These are phyloP conservation scores for Bipolaris bicolor DNA, from an alignment of 2,329 filamentous ascomycete species.

Conservation along the genomic window DNA sequence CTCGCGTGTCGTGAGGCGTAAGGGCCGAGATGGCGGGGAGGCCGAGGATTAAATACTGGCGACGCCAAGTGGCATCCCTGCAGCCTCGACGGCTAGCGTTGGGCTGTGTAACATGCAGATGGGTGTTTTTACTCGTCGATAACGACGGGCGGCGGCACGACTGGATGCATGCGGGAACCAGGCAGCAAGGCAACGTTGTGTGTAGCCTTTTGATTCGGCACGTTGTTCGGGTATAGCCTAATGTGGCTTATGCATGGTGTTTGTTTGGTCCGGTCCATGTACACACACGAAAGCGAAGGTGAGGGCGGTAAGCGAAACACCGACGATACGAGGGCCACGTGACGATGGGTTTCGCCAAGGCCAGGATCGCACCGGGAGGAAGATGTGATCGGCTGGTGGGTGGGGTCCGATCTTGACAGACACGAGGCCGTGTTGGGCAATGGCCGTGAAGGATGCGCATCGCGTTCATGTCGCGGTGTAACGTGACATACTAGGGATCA, in stretches of 20 bases:
- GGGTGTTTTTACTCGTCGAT: conserved; percentile 38
- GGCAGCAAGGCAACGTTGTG: conserved; percentile 32
- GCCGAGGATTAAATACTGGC: conserved; percentile 39
- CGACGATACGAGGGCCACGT: conserved; percentile 19
- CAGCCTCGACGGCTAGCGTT: conserved; percentile 33
- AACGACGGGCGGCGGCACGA: conserved; percentile 18
- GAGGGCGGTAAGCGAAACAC: conserved; percentile 13
- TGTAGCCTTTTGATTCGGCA: conserved; percentile 23
- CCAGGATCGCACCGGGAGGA: background rate
- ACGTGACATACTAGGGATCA: conserved; percentile 16
- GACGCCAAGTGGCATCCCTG: conserved; percentile 40
- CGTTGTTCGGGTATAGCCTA: conserved; percentile 27
- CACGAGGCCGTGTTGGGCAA: conserved; percentile 1
- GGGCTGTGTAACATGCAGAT: conserved; percentile 37
- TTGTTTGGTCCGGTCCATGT: background rate
- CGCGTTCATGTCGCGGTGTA: conserved; percentile 21
- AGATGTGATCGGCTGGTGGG: background rate
- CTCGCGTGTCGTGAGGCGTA: conserved; percentile 51
- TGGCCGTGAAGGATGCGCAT: conserved; percentile 3
- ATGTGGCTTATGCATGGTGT: conserved; percentile 20
- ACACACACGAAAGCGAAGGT: no score
- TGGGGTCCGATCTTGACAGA: background rate
- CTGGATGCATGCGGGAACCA: conserved; percentile 22
- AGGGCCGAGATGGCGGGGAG: conserved; percentile 35
- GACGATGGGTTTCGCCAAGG: conserved; percentile 7